These are phyloP conservation scores for Saccharomyces mikatae DNA, from an alignment of 805 yeast species.

Conservation along the genomic window DNA sequence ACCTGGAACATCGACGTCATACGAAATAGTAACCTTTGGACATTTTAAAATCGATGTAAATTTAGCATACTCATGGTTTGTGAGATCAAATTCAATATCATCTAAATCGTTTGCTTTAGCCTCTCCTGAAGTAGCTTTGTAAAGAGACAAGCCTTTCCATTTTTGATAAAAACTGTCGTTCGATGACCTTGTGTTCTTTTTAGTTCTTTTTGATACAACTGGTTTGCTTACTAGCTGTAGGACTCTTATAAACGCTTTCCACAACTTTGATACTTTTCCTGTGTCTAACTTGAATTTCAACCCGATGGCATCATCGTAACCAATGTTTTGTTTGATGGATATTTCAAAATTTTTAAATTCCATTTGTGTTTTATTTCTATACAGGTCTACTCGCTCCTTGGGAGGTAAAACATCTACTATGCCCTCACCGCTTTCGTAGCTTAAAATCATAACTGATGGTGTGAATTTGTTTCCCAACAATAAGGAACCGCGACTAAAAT, in stretches of 20 bases:
- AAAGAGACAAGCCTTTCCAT: constrained; percentile 78
- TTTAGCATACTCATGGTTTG: constrained; percentile 70
- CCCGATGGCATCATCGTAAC: constrained; percentile 39
- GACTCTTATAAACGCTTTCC: constrained; percentile 15
- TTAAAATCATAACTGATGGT: constrained; percentile 58
- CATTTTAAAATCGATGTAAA: constrained; percentile 63
- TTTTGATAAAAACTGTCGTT: constrained; percentile 22
- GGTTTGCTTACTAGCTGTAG: constrained; percentile 8
- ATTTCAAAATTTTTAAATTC: constrained; percentile 47
- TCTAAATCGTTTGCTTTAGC: constrained; percentile 27
- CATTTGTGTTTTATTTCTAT: constrained; percentile 39
- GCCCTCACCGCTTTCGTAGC: constrained; percentile 50
- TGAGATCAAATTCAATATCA: constrained; percentile 27
- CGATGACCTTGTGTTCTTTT: constrained; percentile 3
- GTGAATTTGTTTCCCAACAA: constrained; percentile 77
- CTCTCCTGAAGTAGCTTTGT: constrained; percentile 37
- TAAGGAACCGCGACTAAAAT: constrained; percentile 58
- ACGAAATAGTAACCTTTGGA: constrained; percentile 43
- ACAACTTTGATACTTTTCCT: constrained; percentile 16
- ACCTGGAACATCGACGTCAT: constrained; percentile 72
- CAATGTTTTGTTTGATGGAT: constrained; percentile 61
- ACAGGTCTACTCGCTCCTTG: constrained; percentile 48
- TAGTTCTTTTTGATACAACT: constrained; percentile 1
- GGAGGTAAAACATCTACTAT: constrained; percentile 44
- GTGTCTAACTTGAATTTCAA: constrained; percentile 14